phyloP scores from a whole-genome alignment of 257 asterid species.

The Plantago major region DNA sequence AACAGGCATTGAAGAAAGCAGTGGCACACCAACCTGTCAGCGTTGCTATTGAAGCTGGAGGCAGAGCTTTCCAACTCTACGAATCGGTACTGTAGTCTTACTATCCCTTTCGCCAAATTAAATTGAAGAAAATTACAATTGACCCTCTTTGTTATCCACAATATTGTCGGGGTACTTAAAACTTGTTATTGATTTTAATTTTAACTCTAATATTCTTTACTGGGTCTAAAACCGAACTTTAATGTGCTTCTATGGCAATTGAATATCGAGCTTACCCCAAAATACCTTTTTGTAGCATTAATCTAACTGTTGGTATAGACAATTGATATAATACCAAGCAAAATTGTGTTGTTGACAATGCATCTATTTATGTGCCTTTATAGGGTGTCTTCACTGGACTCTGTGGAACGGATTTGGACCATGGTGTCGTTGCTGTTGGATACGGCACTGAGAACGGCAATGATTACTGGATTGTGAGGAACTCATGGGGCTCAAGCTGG shows the following conservation, averaged over 20 bases:
- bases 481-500: conserved; percentile 90
- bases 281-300: too few relatives aligned
- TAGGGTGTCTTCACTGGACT: conserved; percentile 82
- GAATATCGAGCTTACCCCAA: too few relatives aligned
- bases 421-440: conserved; percentile 82
- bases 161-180: too few relatives aligned
- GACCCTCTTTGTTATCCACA: too few relatives aligned
- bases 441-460: conserved; percentile 60
- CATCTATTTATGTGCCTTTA: background rate
- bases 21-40: conserved; percentile 72
- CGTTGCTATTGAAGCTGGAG: conserved; percentile 92
- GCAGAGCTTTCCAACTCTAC: conserved; percentile 89
- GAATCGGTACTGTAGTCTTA: conserved; percentile 45
- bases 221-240: too few relatives aligned
- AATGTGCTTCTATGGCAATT: too few relatives aligned
- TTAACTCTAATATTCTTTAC: too few relatives aligned
- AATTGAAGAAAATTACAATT: too few relatives aligned
- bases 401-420: conserved; percentile 78
- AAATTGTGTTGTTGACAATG: too few relatives aligned
- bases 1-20: conserved; percentile 69
- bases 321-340: too few relatives aligned
- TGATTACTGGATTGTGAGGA: conserved; percentile 80
- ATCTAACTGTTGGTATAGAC: too few relatives aligned
- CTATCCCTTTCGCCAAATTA: background rate
- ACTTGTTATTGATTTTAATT: too few relatives aligned